Evolutionary conservation across 352 stramenopile species (phyloP), one percentile per base, ranked within the genome.

Genomic region (Globisporangium cederbergense): DNA sequence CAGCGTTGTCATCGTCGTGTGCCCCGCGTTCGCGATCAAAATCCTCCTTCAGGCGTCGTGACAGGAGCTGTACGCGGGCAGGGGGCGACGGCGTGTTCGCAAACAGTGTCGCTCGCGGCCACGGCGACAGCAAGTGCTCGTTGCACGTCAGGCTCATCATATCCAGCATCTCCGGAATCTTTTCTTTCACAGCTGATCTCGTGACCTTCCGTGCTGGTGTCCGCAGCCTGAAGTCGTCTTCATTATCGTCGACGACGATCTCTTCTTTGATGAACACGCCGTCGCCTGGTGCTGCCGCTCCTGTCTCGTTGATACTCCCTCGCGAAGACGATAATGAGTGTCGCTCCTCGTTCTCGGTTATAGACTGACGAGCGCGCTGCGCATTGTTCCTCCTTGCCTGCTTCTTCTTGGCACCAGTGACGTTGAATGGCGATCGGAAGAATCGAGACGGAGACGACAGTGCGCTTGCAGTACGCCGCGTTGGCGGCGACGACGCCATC

Each of bases 401-500:
- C n/a, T 49, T 65, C 18, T 62, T 64, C 30, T 68, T 65, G 7
- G 69, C 58, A 5, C 58, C 71, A 8, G 64, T 72, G 5, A 66
- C 60, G 42, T 60, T 72, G 43, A 82, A 69, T 10, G 86, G 84
- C 22, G 84, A 93, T 18, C 84, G 83, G 58, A 95, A 90, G 68
- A 92, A 95, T 20, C 64, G 73, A 13, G 86, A 93, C 5, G 86
- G 86, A 2, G 84, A 95, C 30, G 67, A 76, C 11, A 75, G 54
- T 0, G 64, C 56, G 47, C 68, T 86, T 2, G 67, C 70, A 16
- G 61, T 50, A 14, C 67, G 65, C 1, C 72, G 75, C 53, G 68
- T 45, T 22, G 62, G 62, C 5, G 69, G 74, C 4, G 74, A 80
- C 36, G 52, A 59, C 30, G 53, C 58, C 13, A 57, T 34, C 2